Base-by-base conservation (phyloP, 2,329 filamentous ascomycete genomes). In the Colletotrichum euphorbiae region DNA sequence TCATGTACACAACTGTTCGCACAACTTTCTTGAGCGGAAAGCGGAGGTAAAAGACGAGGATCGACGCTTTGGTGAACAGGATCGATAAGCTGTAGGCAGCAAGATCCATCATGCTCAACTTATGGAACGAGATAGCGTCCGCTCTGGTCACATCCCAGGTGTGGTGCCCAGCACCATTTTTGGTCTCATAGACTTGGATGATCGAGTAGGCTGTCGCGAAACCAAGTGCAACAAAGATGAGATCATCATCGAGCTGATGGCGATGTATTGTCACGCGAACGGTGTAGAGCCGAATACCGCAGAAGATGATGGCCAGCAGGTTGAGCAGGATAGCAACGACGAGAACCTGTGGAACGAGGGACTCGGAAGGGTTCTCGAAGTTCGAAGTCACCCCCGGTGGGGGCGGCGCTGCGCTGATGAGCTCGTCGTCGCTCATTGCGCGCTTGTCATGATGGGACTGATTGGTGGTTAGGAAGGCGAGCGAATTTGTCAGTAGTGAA, bases 21-120 rank as follows among this genome's bases (percentile, higher is more conserved):
- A 65, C 51, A 2, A 31, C 13, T 0, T 13, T 42, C 7, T 50
- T 60, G 12, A 70, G 55, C 1, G 69, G 62, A 15, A 73, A 73
- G 2, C 72, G 72, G 0, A 73, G 65, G 48, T 72, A 73, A 12
- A 73, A 73, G 15, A 63, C 40, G 3, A 73, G 52, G 12, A 73
- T 70, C 2, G 72, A 73, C 3, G 65, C 70, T 17, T 73, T 73
- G 19, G 69, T 70, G 13, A 73, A 73, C 11, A 73, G 38, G 1
- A 70, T 69, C 2, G 71, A 66, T 6, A 73, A 28, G 42, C 71
- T 73, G 42, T 73, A 73, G 11, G 64, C 61, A 5, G 66, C 61
- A 13, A 69, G 54, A 6, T 69, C 66, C 13, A n/a, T 62, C 61
- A 69, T 69, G 46, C 66, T 69, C 48, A 69, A 12, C 15, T 66